Evolutionary conservation across 2,329 filamentous ascomycete genomes (phyloP), one percentile per base, ranked within the genome.

Genomic region (Nothopassalora personata): DNA sequence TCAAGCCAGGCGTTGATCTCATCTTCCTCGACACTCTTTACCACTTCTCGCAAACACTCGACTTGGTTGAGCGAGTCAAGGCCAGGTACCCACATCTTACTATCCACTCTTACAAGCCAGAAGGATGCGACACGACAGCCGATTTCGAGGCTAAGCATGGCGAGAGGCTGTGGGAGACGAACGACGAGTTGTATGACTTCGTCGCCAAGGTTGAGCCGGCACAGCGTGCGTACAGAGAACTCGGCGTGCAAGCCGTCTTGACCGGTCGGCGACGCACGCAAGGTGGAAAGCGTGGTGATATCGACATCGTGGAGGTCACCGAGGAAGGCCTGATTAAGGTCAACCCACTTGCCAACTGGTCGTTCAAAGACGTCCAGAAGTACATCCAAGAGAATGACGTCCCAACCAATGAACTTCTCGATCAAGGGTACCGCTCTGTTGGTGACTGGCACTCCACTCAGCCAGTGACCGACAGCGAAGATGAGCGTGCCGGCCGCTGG

Each of bases 381-480:
- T 99, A 99, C 78, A 85, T 97, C 77, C 84, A 86, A 68, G 86
- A 89, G 70, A 84, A 97, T 80, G 77, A 91, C 61, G 91, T 99
- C 4, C 94, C 94, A 0, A 97, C 96, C 82, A 99, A 99, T 74
- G 86, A 83, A 62, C 84, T 99, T 31, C 83, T 99, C 50, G 90
- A 97, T 77, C 83, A 81, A 60, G 94, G 94, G n/a, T 99, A 99
- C 83, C 97, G 97, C 83, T 96, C 91, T 65, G 83, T 99, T 63
- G 94, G 94, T 62, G 94, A 99, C 81, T 97, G 92, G 90, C 94
- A 99, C 82, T 96, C 91, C 53, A 99, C 94, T 4, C 88, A 80
- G 64, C 92, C 94, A 11, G 91, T 97, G 61, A 86, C 82, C 64
- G 91, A 93, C 60, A 90, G 90, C 65, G 94, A 99, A 77, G 94